A percentile compares a stretch with the other conserved stretches of the same genome.
Conservation (phyloP, 805 yeast species). For the Sugiyamaella boreocaroliniensis region DNA sequence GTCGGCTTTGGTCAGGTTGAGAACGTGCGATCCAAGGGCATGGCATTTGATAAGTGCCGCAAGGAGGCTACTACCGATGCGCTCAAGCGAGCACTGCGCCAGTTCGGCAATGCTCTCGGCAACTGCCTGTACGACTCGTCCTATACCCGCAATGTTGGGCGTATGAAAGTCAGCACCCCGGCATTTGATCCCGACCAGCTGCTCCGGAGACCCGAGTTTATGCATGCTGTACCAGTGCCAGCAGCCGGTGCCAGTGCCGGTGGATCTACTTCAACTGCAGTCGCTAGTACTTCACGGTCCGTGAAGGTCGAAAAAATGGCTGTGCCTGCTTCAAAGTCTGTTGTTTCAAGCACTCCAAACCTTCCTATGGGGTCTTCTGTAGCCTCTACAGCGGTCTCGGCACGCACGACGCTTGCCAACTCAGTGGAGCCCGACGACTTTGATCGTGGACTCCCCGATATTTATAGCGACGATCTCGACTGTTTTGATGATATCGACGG, state of each 20-base stretch:
- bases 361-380: neutral
- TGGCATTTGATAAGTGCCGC: slow-evolving; percentile 73
- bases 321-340: neutral
- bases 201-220: slow-evolving; percentile 15
- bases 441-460: slow-evolving; percentile 3
- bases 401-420: neutral
- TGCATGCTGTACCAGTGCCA: neutral
- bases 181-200: slow-evolving; percentile 10
- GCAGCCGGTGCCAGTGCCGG: neutral
- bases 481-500: slow-evolving; percentile 8
- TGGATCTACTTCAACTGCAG: neutral
- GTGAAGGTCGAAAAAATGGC: neutral
- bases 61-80: slow-evolving; percentile 86
- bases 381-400: neutral
- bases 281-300: neutral
- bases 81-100: slow-evolving; percentile 66
- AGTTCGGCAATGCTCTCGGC: slow-evolving; percentile 73
- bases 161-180: slow-evolving; percentile 12
- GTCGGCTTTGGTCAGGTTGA: slow-evolving; percentile 69
- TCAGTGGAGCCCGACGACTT: slow-evolving; percentile 3
- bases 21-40: slow-evolving; percentile 44
- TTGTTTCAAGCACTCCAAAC: neutral
- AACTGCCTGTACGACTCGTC: slow-evolving; percentile 33
- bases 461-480: neutral
- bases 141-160: slow-evolving; percentile 22